These are phyloP conservation scores for Calonectria pteridis DNA, from an alignment of 2,329 filamentous ascomycete species.

Conservation along the genomic window DNA sequence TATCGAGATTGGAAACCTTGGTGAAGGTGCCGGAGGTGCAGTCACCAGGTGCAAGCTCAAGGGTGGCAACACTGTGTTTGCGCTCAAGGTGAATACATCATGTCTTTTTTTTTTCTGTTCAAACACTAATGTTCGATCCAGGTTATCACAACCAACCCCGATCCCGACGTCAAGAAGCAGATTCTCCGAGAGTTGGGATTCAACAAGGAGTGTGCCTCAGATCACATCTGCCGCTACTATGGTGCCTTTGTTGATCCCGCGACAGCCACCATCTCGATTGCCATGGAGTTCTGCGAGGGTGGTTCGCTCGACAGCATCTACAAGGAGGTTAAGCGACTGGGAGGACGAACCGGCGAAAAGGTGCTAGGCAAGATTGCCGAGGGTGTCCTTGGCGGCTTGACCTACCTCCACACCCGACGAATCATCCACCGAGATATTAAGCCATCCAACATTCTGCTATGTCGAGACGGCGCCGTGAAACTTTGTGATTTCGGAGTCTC, in stretches of 20 bases:
- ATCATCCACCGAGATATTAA: constrained; percentile 99
- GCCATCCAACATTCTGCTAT: constrained; percentile 95
- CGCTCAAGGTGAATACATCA: constrained; percentile 81
- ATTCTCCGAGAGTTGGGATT: constrained; percentile 96
- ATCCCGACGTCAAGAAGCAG: constrained; percentile 98
- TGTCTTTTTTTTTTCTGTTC: background rate
- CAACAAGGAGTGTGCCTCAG: constrained; percentile 96
- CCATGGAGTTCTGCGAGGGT: constrained; percentile 99
- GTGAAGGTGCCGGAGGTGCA: constrained; percentile 94
- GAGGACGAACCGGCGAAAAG: constrained; percentile 95
- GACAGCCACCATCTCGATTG: constrained; percentile 97
- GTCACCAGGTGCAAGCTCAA: constrained; percentile 92
- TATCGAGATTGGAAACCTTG: constrained; percentile 87
- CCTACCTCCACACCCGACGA: constrained; percentile 93
- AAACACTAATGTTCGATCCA: constrained; percentile 53
- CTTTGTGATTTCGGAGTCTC: constrained; percentile 98
- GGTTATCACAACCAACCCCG: constrained; percentile 98
- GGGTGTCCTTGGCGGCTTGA: constrained; percentile 91
- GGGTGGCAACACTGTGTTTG: constrained; percentile 94
- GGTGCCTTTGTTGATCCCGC: constrained; percentile 96
- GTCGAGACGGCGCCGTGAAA: constrained; percentile 93
- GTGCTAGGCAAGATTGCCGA: constrained; percentile 97
- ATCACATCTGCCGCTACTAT: constrained; percentile 97
- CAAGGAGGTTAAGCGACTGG: constrained; percentile 94
- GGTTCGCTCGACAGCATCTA: constrained; percentile 97